Base-by-base conservation (phyloP, 768 basidiomycete genomes). In the Leccinum broughii region DNA sequence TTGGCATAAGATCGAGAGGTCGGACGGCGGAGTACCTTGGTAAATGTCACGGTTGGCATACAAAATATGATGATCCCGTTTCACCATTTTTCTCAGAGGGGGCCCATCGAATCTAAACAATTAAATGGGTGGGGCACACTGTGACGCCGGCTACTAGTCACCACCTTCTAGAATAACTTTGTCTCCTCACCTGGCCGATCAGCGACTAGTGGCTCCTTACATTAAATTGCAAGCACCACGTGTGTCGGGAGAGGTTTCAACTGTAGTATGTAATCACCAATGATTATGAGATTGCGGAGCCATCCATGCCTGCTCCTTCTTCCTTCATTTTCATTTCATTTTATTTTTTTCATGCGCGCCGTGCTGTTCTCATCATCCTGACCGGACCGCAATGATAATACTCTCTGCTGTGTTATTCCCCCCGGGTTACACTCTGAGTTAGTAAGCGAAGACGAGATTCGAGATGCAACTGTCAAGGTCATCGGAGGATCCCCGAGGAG, bases 321-420 rank as follows among this genome's bases (percentile, higher is more conserved):
- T 37, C 51, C 62, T 30, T 58, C 41, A 10, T 44, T 6, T n/a
- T 30, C 30, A 30, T 30, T 30, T 30, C 30, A 30, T 30, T 15
- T 39, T 39, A 3, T 8, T n/a, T 41, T 17, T 39, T 39, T 39
- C 39, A 10, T 59, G 41, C 30, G 48, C 53, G 26, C 26, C 26
- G 46, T 49, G 46, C 54, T 24, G n/a, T 60, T 60, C 55, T 32
- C 57, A 53, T 60, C 46, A 11, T 50, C 28, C 20, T 30, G 34
- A 22, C 35, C 13, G n/a, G 30, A 14, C 37, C 5, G 32, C 26
- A 34, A 56, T 8, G 17, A 54, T 54, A 55, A 48, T 51, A 46
- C 30, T 26, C 41, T 20, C n/a, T 26, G 20, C 26, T 48, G 44
- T 26, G 35, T 48, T 48, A 8, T 51, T 41, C 48, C 7, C n/a